phyloP scores from a whole-genome alignment of 2,329 filamentous ascomycete species.

The Alternaria sp. region DNA sequence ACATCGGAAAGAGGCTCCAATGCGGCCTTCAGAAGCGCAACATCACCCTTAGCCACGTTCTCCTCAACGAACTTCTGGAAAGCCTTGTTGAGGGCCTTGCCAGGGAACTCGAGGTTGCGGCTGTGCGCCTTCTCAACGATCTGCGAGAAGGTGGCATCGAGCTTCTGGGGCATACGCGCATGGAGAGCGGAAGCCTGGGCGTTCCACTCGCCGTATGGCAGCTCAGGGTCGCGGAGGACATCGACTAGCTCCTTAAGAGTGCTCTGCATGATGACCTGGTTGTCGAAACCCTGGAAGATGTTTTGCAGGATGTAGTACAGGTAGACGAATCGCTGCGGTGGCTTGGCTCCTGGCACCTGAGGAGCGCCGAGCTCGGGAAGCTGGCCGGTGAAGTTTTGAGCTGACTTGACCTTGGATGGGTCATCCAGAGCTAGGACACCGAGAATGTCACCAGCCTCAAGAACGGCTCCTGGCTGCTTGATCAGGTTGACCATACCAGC shows the following conservation, averaged over 20 bases:
- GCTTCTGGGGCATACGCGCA: slow-evolving; percentile 93
- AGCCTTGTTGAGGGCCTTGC: slow-evolving; percentile 83
- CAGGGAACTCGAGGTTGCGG: slow-evolving; percentile 86
- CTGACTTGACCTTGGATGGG: slow-evolving; percentile 94
- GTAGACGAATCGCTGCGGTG: slow-evolving; percentile 82
- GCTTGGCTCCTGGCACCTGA: slow-evolving; percentile 87
- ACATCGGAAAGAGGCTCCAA: slow-evolving; percentile 79
- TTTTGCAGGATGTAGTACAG: slow-evolving; percentile 80
- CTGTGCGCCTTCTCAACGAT: slow-evolving; percentile 83
- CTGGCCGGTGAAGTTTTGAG: slow-evolving; percentile 89
- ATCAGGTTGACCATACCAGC: slow-evolving; percentile 97
- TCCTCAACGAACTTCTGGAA: slow-evolving; percentile 90
- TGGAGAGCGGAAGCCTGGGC: slow-evolving; percentile 96
- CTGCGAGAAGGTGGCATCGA: slow-evolving; percentile 81
- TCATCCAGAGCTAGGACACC: slow-evolving; percentile 96
- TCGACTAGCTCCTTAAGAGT: slow-evolving; percentile 89
- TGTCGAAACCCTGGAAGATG: slow-evolving; percentile 93
- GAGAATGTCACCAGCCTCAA: slow-evolving; percentile 98
- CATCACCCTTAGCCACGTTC: slow-evolving; percentile 75
- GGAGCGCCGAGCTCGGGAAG: slow-evolving; percentile 86
- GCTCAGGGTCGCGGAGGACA: slow-evolving; percentile 84
- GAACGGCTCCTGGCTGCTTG: slow-evolving; percentile 97
- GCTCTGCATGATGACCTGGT: slow-evolving; percentile 91
- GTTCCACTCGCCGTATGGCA: slow-evolving; percentile 96
- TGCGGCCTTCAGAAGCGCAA: slow-evolving; percentile 72